Conservation (phyloP, 1,284 basidiomycete genomes). For the Kwoniella shivajii region DNA sequence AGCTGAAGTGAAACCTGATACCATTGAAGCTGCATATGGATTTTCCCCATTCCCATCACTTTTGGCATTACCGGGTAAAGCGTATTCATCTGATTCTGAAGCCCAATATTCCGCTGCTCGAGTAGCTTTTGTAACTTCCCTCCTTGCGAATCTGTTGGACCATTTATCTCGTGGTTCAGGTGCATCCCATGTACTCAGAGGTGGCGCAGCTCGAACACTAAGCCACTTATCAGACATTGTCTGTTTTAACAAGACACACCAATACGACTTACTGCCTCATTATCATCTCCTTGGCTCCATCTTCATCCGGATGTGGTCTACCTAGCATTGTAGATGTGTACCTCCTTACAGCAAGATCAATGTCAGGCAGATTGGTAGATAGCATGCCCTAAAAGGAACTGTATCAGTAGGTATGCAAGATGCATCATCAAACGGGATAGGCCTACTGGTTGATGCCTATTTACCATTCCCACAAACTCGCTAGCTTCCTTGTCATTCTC, state of each 20-base stretch:
- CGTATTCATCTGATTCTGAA: slow-evolving; percentile 50
- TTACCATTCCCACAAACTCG: slow-evolving; percentile 39
- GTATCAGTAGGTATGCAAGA: neutral
- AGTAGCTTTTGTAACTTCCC: slow-evolving; percentile 44
- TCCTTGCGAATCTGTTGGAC: slow-evolving; percentile 42
- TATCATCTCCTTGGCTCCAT: slow-evolving; percentile 39
- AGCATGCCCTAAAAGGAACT: slow-evolving; percentile 28
- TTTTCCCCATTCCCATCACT: neutral
- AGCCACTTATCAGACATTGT: neutral
- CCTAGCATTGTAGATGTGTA: slow-evolving; percentile 39
- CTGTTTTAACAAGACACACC: neutral
- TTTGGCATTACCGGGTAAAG: slow-evolving; percentile 28
- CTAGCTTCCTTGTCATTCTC: slow-evolving; percentile 46
- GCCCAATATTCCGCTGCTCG: slow-evolving; percentile 52
- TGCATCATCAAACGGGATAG: slow-evolving; percentile 4
- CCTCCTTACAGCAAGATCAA: slow-evolving; percentile 35
- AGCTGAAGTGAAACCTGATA: slow-evolving; percentile 24
- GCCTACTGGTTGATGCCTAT: slow-evolving; percentile 17
- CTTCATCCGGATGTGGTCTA: slow-evolving; percentile 35
- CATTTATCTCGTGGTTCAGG: slow-evolving; percentile 36
- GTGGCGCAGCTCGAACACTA: slow-evolving; percentile 45
- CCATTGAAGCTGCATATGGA: slow-evolving; percentile 13
- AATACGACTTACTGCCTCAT: slow-evolving; percentile 40
- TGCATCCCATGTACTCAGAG: slow-evolving; percentile 47
- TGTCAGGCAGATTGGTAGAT: slow-evolving; percentile 30